These are phyloP conservation scores for Brassica cretica DNA, from an alignment of 345 rosid genomes.

Conservation along the genomic window DNA sequence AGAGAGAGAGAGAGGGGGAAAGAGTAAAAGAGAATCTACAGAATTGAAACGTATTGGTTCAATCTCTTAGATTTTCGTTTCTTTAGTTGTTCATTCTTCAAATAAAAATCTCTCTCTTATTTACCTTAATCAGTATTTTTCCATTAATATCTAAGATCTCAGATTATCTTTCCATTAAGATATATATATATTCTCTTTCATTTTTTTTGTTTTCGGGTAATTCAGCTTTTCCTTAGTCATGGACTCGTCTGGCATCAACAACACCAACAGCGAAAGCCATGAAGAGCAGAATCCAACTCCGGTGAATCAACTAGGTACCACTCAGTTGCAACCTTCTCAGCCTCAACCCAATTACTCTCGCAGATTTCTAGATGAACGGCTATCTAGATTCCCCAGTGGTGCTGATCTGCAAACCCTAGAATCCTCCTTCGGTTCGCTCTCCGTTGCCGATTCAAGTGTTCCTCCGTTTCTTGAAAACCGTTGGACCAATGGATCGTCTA, in stretches of 20 bases:
- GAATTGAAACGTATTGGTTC: too few relatives aligned
- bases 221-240: slow-evolving; percentile 27
- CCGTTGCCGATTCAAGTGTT: neutral
- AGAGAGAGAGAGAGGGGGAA: too few relatives aligned
- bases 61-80: too few relatives aligned
- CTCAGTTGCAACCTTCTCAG: neutral
- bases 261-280: slow-evolving; percentile 4
- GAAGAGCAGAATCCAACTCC: neutral
- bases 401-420: slow-evolving; percentile 17
- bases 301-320: neutral
- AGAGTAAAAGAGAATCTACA: too few relatives aligned
- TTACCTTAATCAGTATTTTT: too few relatives aligned
- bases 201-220: neutral
- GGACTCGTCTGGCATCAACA: neutral
- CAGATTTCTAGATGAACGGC: neutral
- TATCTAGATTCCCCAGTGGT: neutral
- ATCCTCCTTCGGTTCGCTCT: slow-evolving; percentile 16
- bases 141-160: neutral
- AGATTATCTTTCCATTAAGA: neutral
- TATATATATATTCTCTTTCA: neutral
- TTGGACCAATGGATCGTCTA: neutral
- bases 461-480: neutral
- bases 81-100: too few relatives aligned
- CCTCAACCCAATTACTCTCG: neutral
- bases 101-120: too few relatives aligned